phyloP scores from a whole-genome alignment of 768 basidiomycete genomes.

The Tylopilus plumbeoviolaceoides region DNA sequence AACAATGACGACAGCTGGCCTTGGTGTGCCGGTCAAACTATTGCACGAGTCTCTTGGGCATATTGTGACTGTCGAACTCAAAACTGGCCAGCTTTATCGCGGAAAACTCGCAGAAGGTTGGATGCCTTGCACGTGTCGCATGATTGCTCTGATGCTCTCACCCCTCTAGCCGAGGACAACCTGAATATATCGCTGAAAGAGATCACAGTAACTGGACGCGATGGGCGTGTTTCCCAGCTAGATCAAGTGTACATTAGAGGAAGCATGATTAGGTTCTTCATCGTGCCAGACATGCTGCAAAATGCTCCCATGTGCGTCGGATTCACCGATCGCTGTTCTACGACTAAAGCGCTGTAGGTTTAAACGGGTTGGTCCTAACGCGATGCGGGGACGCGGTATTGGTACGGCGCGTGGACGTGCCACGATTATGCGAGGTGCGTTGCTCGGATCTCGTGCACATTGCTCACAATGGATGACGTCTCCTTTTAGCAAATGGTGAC shows the following conservation, averaged over 20 bases:
- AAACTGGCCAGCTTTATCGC: conserved; percentile 94
- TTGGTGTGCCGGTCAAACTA: conserved; percentile 95
- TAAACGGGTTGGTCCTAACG: conserved; percentile 96
- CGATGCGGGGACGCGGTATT: conserved; percentile 98
- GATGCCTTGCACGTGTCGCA: conserved; percentile 15
- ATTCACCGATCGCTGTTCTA: conserved; percentile 3
- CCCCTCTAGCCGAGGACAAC: conserved; percentile 88
- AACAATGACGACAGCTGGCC: conserved; percentile 47
- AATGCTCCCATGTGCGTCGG: conserved; percentile 92
- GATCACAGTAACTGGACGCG: conserved; percentile 95
- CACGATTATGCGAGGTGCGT: conserved; percentile 94
- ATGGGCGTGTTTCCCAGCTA: conserved; percentile 97
- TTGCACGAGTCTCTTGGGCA: conserved; percentile 96
- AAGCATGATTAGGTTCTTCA: conserved; percentile 97
- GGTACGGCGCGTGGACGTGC: conserved; percentile 98
- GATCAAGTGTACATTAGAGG: conserved; percentile 99
- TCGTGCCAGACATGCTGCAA: conserved; percentile 98
- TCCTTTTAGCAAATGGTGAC: conserved; percentile 70
- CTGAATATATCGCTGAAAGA: conserved; percentile 94
- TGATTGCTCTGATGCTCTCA: conserved; percentile 17
- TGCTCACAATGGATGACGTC: conserved; percentile 12
- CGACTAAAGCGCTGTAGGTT: conserved; percentile 59
- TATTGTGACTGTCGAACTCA: conserved; percentile 95
- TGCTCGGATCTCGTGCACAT: conserved; percentile 4
- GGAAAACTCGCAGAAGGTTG: conserved; percentile 93